Evolutionary conservation across 495 filamentous ascomycete species (phyloP), one percentile per base, ranked within the genome.

Genomic region (Pseudomonodictys pantanalensis): DNA sequence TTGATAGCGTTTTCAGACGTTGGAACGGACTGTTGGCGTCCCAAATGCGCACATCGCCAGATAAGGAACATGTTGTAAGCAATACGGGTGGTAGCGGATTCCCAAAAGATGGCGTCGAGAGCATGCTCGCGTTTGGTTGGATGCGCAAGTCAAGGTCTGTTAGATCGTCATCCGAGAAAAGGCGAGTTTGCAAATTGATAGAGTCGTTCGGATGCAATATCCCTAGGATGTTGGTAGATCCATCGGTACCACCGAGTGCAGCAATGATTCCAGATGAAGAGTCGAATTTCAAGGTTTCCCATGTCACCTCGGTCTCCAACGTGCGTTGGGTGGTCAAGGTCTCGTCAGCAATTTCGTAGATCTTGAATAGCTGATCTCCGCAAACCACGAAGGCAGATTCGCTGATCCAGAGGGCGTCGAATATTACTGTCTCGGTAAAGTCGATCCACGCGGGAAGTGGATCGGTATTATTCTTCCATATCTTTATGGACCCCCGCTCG

Each of bases 351-450:
- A 53, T 45, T 18, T 64, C 52, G 42, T 65, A 69, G 1, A 58
- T 51, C 28, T 48, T 38, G 20, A 67, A 46, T 12, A 71, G n/a
- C 9, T 58, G 54, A 9, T 48, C 43, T 12, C 70, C 70, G 39
- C 61, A 64, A 9, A 73, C 62, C 20, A 68, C 48, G 30, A 73
- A 70, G 1, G 25, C 23, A 0, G 54, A 45, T 2, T 69, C 67
- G 26, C 52, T 52, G n/a, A 59, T 56, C 68, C 68, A 71, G 11
- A 52, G 41, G 10, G 64, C 71, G 43, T 73, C 71, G 12, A 67
- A 46, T 7, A 70, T 55, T 7, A 51, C 46, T 7, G 29, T 48
- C 2, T 69, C 58, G 5, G 64, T 62, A 10, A 44, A 58, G 39
- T 45, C 58, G 2, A 53, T 50, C 45, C 47, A 59, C 32, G 54